These are phyloP conservation scores for Trichoderma lentiforme DNA, from an alignment of 2,329 filamentous ascomycete genomes.

Conservation along the genomic window DNA sequence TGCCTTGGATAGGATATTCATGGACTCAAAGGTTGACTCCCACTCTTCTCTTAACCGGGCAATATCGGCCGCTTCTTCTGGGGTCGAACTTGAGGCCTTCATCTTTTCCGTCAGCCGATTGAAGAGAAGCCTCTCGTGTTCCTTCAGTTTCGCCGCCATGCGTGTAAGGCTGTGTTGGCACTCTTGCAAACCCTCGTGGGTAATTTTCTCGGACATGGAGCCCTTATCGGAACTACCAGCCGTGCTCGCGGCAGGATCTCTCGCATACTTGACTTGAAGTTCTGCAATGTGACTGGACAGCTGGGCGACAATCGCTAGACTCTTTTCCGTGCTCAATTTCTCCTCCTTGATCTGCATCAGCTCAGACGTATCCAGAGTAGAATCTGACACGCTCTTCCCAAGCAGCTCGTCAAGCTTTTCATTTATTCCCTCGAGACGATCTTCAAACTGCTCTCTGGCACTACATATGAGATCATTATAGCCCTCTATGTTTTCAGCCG, in stretches of 20 bases:
- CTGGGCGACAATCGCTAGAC: slow-evolving; percentile 22
- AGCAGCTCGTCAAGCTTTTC: not conserved
- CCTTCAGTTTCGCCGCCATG: not conserved
- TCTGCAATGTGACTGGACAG: slow-evolving; percentile 21
- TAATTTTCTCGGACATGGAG: not conserved
- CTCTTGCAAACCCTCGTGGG: not conserved
- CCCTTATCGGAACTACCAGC: not conserved
- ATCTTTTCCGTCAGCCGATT: not conserved
- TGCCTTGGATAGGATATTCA: slow-evolving; percentile 19
- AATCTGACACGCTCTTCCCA: not conserved
- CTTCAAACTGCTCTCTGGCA: not conserved
- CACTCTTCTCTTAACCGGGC: slow-evolving; percentile 19
- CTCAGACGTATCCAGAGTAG: slow-evolving; percentile 7
- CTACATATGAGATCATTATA: not conserved
- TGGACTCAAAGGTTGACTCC: slow-evolving; percentile 18
- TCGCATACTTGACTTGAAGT: not conserved
- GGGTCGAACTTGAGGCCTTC: not conserved
- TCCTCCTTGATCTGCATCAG: slow-evolving; percentile 21
- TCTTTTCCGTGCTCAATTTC: slow-evolving; percentile 23
- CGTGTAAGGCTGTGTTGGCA: not conserved
- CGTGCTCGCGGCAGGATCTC: not conserved
- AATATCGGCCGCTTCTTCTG: not conserved
- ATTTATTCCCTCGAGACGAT: not conserved
- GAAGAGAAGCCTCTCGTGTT: not conserved
- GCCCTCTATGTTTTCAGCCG: not conserved